Base-by-base conservation (phyloP, 169 alveolate genomes). In the Plasmodium relictum region DNA sequence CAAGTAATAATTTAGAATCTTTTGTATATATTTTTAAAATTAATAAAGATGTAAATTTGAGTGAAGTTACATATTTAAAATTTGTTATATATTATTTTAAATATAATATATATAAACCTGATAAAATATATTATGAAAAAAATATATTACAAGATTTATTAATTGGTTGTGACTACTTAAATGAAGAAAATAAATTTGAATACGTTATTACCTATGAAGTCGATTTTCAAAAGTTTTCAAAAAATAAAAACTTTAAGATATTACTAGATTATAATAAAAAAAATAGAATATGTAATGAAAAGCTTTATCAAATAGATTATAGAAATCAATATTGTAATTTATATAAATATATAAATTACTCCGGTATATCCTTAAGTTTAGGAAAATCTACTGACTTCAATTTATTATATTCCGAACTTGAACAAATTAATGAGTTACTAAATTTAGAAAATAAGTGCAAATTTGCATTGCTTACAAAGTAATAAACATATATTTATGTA, bases 391-490 rank as follows among this genome's bases (percentile, higher is more conserved):
- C 68, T 18, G 58, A 80, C 52, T 62, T 68, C n/a, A 16, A 31
- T 80, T 68, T 72, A 54, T 56, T 80, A 16, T 48, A 54, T 50
- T 66, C 52, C 6, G 90, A 80, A 39, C 90, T 80, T 44, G 90
- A 68, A 37, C 58, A 68, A 22, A 80, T 80, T 20, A 45, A 80
- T 80, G 90, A 80, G 39, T 61, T 80, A 9, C 26, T 80, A 41
- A 37, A 14, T 66, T 80, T 68, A 62, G 90, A 80, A 41, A 68
- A 48, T 48, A 52, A 54, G 9, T 80, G 90, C 83, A 80, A 80
- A 45, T 80, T 66, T 26, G 90, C 90, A 16, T 44, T 80, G 54
- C 52, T 66, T 42, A 80, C 90, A 26, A 80, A 62, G 83, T 78
- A 52, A 54, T 69, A 8, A 63, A 50, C 41, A 71, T 18, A 18